Percentiles rank a stretch among this genome's conserved stretches.
phyloP scores from a whole-genome alignment of 208 protist genomes.

The Trypanosoma cruzi region DNA sequence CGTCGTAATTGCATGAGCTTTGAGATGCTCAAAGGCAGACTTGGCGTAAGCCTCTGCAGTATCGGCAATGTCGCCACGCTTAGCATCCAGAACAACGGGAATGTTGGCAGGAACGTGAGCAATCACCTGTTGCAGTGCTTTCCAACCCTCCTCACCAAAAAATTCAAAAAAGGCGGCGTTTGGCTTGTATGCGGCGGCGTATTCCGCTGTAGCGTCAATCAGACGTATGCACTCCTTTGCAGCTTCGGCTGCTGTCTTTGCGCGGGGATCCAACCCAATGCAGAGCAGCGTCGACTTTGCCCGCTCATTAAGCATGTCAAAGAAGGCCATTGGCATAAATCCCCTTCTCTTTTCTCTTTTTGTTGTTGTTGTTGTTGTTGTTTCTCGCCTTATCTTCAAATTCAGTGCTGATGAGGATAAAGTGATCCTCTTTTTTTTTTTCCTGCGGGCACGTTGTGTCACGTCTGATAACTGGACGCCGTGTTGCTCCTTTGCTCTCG shows the following conservation, averaged over 20 bases:
- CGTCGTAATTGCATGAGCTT: constrained; percentile 83
- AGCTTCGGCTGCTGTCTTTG: constrained; percentile 59
- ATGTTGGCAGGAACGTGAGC: constrained; percentile 66
- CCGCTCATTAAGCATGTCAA: constrained; percentile 83
- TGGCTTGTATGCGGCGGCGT: constrained; percentile 88
- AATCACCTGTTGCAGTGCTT: constrained; percentile 65
- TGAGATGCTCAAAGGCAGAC: constrained; percentile 80
- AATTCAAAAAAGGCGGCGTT: constrained; percentile 91
- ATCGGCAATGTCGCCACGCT: constrained; percentile 88
- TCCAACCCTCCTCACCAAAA: constrained; percentile 77
- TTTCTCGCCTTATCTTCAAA: background rate
- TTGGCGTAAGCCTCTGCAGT: constrained; percentile 86
- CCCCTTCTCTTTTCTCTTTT: constrained; percentile 12
- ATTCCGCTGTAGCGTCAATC: constrained; percentile 79
- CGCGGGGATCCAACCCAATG: constrained; percentile 84
- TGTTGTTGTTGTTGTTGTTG: background rate
- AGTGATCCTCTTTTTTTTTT: constrained; percentile 1
- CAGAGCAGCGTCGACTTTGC: constrained; percentile 82
- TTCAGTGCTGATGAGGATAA: background rate
- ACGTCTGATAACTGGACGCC: too few relatives aligned
- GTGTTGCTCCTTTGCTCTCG: too few relatives aligned
- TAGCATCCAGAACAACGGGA: constrained; percentile 87
- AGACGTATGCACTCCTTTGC: constrained; percentile 72
- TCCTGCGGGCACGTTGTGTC: background rate
- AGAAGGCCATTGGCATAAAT: constrained; percentile 44